These are phyloP conservation scores for Zygosaccharomyces pseudobailii DNA, from an alignment of 1,139 yeast genomes.

Conservation along the genomic window DNA sequence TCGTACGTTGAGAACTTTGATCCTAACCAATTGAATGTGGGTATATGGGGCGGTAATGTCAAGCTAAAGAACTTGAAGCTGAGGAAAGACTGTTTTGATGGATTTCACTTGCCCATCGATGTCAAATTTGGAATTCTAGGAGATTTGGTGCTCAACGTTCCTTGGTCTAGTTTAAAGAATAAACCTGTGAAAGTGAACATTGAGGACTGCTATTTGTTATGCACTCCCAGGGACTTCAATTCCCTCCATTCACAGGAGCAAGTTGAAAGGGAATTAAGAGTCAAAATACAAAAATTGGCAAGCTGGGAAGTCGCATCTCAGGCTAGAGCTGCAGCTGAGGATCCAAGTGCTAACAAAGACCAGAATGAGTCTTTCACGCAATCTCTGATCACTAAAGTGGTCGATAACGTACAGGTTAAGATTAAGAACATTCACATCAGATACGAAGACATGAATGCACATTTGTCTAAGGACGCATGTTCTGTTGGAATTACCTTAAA, in stretches of 20 bases:
- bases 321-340: constrained; percentile 41
- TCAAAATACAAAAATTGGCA: constrained; percentile 64
- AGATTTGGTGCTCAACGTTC: constrained; percentile 82
- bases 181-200: constrained; percentile 90
- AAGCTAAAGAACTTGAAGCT: constrained; percentile 71
- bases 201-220: constrained; percentile 80
- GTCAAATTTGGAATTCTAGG: constrained; percentile 93
- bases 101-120: constrained; percentile 77
- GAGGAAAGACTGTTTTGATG: constrained; percentile 71
- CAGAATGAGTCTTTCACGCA: constrained; percentile 81
- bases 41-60: constrained; percentile 98
- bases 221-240: constrained; percentile 60
- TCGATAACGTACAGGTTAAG: constrained; percentile 91
- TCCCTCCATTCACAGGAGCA: constrained; percentile 66
- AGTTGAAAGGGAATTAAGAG: constrained; percentile 52
- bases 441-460: constrained; percentile 68
- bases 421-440: constrained; percentile 87
- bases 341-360: constrained; percentile 51
- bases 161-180: constrained; percentile 92
- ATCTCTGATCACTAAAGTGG: constrained; percentile 78
- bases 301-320: constrained; percentile 60
- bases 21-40: constrained; percentile 88
- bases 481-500: constrained; percentile 77
- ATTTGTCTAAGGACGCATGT: constrained; percentile 67
- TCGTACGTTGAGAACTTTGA: constrained; percentile 89